Evolutionary conservation across 2,329 filamentous ascomycete genomes (phyloP).

Genomic region (Arthrobotrys megalospora): DNA sequence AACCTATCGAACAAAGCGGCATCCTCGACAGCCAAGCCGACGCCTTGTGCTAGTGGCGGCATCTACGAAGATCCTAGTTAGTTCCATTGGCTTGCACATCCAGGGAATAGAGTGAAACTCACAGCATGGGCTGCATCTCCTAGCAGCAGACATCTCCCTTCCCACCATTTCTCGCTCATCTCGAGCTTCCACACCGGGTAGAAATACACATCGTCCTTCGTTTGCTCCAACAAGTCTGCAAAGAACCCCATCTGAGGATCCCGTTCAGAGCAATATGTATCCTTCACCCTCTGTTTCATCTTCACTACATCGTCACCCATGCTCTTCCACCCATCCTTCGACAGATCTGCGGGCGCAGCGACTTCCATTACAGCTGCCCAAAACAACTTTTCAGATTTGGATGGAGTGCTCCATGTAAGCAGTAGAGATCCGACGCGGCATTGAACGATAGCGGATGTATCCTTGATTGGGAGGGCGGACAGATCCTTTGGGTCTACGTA

Average conservation of each 20-base stretch:
- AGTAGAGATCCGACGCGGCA: slow-evolving; percentile 50
- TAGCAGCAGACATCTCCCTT: slow-evolving; percentile 68
- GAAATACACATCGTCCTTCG: slow-evolving; percentile 48
- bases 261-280: slow-evolving; percentile 49
- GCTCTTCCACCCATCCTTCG: slow-evolving; percentile 46
- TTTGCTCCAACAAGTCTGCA: slow-evolving; percentile 36
- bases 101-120: slow-evolving; percentile 63
- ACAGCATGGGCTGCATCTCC: slow-evolving; percentile 75
- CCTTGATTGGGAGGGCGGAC: slow-evolving; percentile 32
- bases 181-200: slow-evolving; percentile 51
- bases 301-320: slow-evolving; percentile 50
- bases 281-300: slow-evolving; percentile 48
- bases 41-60: slow-evolving; percentile 54
- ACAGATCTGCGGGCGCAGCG: slow-evolving; percentile 31
- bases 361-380: slow-evolving; percentile 56
- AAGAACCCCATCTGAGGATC: slow-evolving; percentile 56
- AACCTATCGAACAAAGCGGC: slow-evolving; percentile 39
- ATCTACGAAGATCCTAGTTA: slow-evolving; percentile 17
- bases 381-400: slow-evolving; percentile 39
- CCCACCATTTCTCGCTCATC: slow-evolving; percentile 56
- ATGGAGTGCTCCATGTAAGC: slow-evolving; percentile 51
- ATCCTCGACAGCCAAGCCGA: slow-evolving; percentile 48
- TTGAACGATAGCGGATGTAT: slow-evolving; percentile 48
- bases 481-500: slow-evolving; percentile 42
- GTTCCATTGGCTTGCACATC: neutral